Evolutionary conservation across 306 rosid species (phyloP), one percentile per base, ranked within the genome.

Genomic region (Inga oerstediana): DNA sequence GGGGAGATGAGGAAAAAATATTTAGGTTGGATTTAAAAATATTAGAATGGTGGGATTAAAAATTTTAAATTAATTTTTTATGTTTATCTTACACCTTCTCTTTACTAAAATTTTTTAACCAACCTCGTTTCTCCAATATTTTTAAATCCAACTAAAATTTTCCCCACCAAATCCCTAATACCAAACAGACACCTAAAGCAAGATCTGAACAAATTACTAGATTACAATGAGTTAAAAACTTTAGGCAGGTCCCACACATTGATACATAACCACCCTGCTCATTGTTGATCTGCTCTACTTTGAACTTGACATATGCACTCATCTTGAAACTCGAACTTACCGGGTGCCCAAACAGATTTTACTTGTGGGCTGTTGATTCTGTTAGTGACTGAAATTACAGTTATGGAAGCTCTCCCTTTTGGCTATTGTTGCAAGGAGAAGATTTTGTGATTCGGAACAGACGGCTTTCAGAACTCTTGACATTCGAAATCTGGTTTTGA

Each of bases 401-500:
- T 61, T 76, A 41, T 72, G 82, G 76, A 41, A 86, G 82, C 65
- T 82, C 54, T 80, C 48, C 84, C 70, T 70, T 83, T 65, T 65
- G 44, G 44, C 69, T 65, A 20, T 41, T 8, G 49, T 20, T 70
- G 41, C 52, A 41, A 19, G 44, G 22, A 41, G 24, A 70, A 20
- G 74, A 10, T 70, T 43, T 41, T 11, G 16, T 11, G 30, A 69
- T 37, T 82, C 41, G 67, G 49, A 61, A 39, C 43, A 0, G 43
- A 39, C 43, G 91, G 98, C 98, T 97, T 86, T 89, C 80, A 89
- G 81, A 88, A 91, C 86, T 91, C 93, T 86, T 91, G 94, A 56
- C 94, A 97, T 74, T 97, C 97, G 3, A 91, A 91, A 51, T 90
- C 99, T 2, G 98, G 97, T 85, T 91, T 94, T 34, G 97, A 94